Base-by-base conservation (phyloP, 371 early-diverging fungal species). In the Furculomyces boomerangus region DNA sequence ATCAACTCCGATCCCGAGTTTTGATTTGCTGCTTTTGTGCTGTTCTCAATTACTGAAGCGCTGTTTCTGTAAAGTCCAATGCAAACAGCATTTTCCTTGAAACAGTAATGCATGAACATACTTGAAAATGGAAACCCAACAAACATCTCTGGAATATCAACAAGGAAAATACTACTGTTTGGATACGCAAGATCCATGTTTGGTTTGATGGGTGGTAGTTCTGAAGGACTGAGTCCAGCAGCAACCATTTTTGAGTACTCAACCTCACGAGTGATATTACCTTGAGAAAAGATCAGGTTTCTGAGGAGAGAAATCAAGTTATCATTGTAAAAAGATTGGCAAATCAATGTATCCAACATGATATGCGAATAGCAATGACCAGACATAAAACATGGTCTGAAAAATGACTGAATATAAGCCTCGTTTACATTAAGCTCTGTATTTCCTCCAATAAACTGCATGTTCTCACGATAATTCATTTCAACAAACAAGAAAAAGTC, bases 281-380 rank as follows among this genome's bases (percentile, higher is more conserved):
- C 65, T 40, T 65, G 57, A 39, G 65, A 59, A 32, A 74, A 73
- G 10, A 73, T 58, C 24, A 73, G 53, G 37, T 60, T 63, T 62
- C 69, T 73, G 60, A 78, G 57, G 29, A 78, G 59, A 48, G 63
- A 63, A 20, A 78, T 61, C 5, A 78, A 43, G 44, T 75, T 64
- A 39, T 68, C 59, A 58, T 76, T 74, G 57, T 77, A 80, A 58
- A 70, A 75, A 3, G 74, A 63, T 62, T 81, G 83, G 60, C 76
- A 74, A 18, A 82, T 60, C 18, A 82, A 57, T 2, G 81, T 74
- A 56, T 84, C 80, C 18, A 82, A 66, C 74, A 83, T 76, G n/a
- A 68, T 63, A 1, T 71, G 71, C 7, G 77, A 69, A 32, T 71
- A 74, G 16, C 75, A 77, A 45, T 80, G 74, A 25, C 83, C 83